Evolutionary conservation across 139 green algal genomes (phyloP).

Genomic region (Micractinium sp.): DNA sequence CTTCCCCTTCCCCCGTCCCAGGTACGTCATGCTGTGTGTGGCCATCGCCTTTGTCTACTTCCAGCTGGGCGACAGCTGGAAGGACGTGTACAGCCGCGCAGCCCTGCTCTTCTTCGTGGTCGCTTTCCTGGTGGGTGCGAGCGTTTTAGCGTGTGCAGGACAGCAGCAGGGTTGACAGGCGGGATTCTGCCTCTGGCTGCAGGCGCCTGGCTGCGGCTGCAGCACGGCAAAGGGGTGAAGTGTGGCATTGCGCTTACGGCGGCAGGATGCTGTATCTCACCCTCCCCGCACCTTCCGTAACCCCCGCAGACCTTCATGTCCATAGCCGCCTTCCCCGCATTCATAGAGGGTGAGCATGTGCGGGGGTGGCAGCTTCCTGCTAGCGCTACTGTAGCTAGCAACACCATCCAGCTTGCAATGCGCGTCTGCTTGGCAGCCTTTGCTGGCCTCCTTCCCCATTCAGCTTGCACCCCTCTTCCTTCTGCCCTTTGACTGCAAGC

Average conservation of each 20-base stretch:
- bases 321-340: constrained; percentile 74
- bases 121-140: constrained; percentile 53
- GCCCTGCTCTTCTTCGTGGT: constrained; percentile 74
- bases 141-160: no score
- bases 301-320: constrained; percentile 64
- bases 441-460: no score
- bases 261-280: background rate
- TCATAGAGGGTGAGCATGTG: constrained; percentile 54
- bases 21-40: constrained; percentile 54
- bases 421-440: background rate
- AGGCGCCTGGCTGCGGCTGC: no score
- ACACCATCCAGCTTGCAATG: no score
- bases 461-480: no score
- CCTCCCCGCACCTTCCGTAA: background rate
- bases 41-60: constrained; percentile 44
- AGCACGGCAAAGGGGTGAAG: background rate
- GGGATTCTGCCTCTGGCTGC: no score
- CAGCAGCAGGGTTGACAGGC: background rate
- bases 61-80: constrained; percentile 14
- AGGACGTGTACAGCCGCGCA: constrained; percentile 53
- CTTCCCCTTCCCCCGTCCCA: background rate
- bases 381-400: no score
- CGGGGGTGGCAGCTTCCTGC: no score
- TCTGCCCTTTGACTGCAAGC: no score
- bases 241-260: background rate